Conservation (phyloP, 2,329 filamentous ascomycete genomes). For the Corynespora cassiicola region DNA sequence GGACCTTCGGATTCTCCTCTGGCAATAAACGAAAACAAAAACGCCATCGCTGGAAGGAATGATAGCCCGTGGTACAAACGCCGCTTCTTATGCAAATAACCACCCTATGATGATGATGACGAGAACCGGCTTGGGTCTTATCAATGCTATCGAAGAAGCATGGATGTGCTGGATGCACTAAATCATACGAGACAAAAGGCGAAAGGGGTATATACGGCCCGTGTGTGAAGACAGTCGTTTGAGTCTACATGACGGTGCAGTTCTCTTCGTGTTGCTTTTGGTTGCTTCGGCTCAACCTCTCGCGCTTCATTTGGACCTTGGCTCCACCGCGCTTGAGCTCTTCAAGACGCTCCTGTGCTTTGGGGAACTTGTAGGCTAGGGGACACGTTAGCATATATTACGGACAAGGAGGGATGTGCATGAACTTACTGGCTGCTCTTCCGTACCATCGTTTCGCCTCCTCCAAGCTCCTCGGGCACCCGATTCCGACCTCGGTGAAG, state of each 20-base stretch:
- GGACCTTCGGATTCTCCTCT: too few relatives aligned
- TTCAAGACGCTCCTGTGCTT: conserved; percentile 89
- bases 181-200: too few relatives aligned
- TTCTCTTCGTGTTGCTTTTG: conserved; percentile 88
- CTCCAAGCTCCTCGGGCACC: conserved; percentile 82
- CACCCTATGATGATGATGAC: too few relatives aligned
- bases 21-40: too few relatives aligned
- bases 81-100: too few relatives aligned
- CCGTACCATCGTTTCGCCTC: conserved; percentile 99
- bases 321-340: conserved; percentile 84
- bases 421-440: conserved; percentile 87
- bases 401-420: background rate
- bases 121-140: too few relatives aligned
- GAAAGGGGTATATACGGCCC: too few relatives aligned
- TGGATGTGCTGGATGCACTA: too few relatives aligned
- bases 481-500: conserved; percentile 94
- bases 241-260: conserved; percentile 85
- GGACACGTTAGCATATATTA: conserved; percentile 17
- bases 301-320: conserved; percentile 74
- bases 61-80: too few relatives aligned
- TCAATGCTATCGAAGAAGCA: too few relatives aligned
- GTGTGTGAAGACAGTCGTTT: too few relatives aligned
- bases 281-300: conserved; percentile 81
- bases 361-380: conserved; percentile 91
- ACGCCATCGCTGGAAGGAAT: too few relatives aligned